Conservation (phyloP, 192 early-diverging fungal species). For the Allomyces arbusculus region DNA sequence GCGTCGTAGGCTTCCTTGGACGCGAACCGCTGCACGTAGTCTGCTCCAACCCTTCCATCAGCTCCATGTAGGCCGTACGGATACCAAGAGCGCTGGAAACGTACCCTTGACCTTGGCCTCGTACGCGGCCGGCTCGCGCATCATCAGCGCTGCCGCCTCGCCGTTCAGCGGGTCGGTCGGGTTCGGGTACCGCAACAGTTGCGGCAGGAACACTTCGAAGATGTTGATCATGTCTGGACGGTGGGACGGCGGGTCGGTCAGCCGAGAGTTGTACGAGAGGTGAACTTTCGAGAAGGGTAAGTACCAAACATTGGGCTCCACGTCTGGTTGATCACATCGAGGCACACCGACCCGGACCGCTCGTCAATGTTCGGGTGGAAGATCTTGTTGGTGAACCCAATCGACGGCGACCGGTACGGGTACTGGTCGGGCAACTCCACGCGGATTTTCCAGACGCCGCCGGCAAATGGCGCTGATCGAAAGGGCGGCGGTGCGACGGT, state of each 20-base stretch:
- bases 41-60: slow-evolving; percentile 12
- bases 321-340: slow-evolving; percentile 99
- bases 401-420: slow-evolving; percentile 96
- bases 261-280: too few species aligned
- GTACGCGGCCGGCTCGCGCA: slow-evolving; percentile 78
- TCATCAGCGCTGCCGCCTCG: slow-evolving; percentile 91
- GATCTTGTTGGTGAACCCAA: slow-evolving; percentile 98
- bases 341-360: slow-evolving; percentile 88
- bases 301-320: slow-evolving; percentile 99
- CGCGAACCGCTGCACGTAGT: slow-evolving; percentile 62
- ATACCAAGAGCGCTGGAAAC: neutral
- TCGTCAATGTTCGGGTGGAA: slow-evolving; percentile 99
- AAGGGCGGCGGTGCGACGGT: too few species aligned
- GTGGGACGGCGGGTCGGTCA: neutral
- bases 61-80: too few species aligned
- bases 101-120: slow-evolving; percentile 81
- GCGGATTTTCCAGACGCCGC: slow-evolving; percentile 92
- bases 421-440: slow-evolving; percentile 98
- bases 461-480: slow-evolving; percentile 66
- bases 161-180: slow-evolving; percentile 98
- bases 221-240: slow-evolving; percentile 94
- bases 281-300: too few species aligned
- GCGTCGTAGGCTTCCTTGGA: slow-evolving; percentile 71
- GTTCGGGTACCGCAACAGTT: slow-evolving; percentile 93
- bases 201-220: slow-evolving; percentile 94